These are phyloP conservation scores for Eutrema yunnanense DNA, from an alignment of 345 rosid species.

Conservation along the genomic window DNA sequence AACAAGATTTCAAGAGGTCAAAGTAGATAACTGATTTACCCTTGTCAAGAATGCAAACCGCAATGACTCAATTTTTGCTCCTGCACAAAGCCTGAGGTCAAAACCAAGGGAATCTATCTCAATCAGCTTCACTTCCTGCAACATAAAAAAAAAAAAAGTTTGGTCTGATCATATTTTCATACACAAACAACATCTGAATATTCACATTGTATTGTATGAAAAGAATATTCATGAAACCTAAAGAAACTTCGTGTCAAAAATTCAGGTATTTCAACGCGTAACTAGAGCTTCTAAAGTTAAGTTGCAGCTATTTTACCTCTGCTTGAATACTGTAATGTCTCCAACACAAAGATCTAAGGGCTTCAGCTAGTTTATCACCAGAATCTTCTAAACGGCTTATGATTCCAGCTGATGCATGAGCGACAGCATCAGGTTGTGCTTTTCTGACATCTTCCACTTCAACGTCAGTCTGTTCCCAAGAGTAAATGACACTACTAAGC, in stretches of 20 bases:
- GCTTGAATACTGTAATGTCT: conserved; percentile 77
- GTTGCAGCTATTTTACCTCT: conserved; percentile 51
- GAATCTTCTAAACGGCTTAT: conserved; percentile 61
- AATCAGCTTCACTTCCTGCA: conserved; percentile 66
- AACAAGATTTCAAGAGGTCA: background rate
- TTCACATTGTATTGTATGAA: too few relatives aligned
- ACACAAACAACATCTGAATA: background rate
- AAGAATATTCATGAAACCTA: background rate
- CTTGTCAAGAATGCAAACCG: conserved; percentile 61
- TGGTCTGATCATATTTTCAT: background rate
- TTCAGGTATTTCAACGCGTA: background rate
- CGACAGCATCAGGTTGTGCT: conserved; percentile 80
- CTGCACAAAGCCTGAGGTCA: conserved; percentile 77
- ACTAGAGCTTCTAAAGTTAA: background rate
- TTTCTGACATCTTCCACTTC: conserved; percentile 72
- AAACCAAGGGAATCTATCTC: conserved; percentile 80
- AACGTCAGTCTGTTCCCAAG: conserved; percentile 46
- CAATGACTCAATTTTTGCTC: conserved; percentile 71
- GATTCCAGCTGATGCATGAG: conserved; percentile 60
- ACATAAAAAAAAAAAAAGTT: background rate
- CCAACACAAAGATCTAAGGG: conserved; percentile 75
- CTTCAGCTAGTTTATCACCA: conserved; percentile 57
- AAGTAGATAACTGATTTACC: conserved; percentile 38
- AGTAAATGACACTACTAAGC: conserved; percentile 21
- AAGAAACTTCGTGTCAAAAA: too few relatives aligned